phyloP scores from a whole-genome alignment of 352 stramenopile species.

The Globisporangium echinulatum region DNA sequence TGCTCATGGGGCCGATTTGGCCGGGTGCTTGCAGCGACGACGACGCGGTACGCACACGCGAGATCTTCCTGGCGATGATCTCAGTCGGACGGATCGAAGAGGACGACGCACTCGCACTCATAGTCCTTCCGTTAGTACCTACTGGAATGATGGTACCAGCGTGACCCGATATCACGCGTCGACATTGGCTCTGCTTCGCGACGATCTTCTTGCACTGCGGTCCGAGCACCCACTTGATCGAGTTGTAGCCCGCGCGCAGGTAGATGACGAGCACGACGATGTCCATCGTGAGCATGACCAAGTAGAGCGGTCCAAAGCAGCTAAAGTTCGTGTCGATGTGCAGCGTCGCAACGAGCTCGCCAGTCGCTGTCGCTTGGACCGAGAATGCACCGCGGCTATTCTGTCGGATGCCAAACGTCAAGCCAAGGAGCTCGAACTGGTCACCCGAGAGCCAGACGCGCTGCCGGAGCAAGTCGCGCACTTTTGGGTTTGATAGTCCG shows the following conservation, averaged over 20 bases:
- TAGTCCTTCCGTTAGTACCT: no score
- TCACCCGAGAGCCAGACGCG: constrained; percentile 17
- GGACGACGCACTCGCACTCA: neutral
- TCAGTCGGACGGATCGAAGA: neutral
- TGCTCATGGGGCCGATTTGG: neutral
- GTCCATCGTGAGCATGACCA: constrained; percentile 19
- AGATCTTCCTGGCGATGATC: neutral
- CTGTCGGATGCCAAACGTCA: constrained; percentile 16
- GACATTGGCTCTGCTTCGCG: constrained; percentile 1
- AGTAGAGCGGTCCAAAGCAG: constrained; percentile 16
- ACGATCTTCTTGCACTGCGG: constrained; percentile 8
- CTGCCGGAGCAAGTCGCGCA: constrained; percentile 11
- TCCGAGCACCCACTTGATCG: constrained; percentile 9
- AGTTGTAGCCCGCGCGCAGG: constrained; percentile 7
- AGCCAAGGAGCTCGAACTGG: constrained; percentile 11
- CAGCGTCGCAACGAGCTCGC: neutral
- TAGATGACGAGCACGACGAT: constrained; percentile 12
- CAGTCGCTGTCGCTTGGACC: neutral
- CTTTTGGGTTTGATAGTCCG: constrained; percentile 11
- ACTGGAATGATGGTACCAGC: neutral
- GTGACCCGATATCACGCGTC: neutral
- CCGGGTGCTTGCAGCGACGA: neutral
- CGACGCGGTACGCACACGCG: neutral
- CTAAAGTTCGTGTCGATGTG: constrained; percentile 16
- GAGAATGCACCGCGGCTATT: constrained; percentile 13